phyloP scores from a whole-genome alignment of 2,329 filamentous ascomycete species.

The Venturia oleaginea region DNA sequence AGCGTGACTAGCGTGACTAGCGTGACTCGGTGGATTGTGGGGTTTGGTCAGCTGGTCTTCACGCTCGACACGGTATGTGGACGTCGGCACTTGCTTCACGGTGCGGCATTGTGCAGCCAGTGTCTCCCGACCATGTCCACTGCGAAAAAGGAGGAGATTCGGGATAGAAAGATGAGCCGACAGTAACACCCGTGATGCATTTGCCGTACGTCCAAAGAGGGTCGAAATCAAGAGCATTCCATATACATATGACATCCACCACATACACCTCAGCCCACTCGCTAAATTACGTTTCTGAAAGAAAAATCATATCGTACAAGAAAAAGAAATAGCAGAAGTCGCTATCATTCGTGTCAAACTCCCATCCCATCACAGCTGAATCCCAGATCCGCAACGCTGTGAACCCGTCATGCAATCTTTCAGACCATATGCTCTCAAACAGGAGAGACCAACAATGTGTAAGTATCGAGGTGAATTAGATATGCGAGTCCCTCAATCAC shows the following conservation, averaged over 20 bases:
- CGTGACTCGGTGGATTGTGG: not conserved
- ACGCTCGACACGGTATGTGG: too few species aligned
- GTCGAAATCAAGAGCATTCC: not conserved
- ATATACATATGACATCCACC: not conserved
- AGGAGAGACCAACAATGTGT: not conserved
- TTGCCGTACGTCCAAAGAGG: too few species aligned
- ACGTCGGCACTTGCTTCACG: not conserved
- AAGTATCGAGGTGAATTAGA: not conserved
- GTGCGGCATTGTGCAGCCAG: not conserved
- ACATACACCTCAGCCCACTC: not conserved
- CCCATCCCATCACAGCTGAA: not conserved
- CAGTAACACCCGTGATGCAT: too few species aligned
- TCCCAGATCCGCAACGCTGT: not conserved
- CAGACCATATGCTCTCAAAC: not conserved
- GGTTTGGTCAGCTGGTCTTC: too few species aligned
- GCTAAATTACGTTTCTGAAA: not conserved
- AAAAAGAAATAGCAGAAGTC: not conserved
- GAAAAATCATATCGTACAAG: not conserved
- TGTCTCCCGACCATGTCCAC: not conserved
- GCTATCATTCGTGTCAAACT: not conserved
- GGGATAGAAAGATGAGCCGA: too few species aligned
- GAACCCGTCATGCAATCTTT: not conserved
- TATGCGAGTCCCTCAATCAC: not conserved
- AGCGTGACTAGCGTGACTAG: not conserved
- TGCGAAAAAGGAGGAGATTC: too few species aligned